These are phyloP conservation scores for Mucor plumbeus DNA, from an alignment of 371 early-diverging fungal species.

Conservation along the genomic window DNA sequence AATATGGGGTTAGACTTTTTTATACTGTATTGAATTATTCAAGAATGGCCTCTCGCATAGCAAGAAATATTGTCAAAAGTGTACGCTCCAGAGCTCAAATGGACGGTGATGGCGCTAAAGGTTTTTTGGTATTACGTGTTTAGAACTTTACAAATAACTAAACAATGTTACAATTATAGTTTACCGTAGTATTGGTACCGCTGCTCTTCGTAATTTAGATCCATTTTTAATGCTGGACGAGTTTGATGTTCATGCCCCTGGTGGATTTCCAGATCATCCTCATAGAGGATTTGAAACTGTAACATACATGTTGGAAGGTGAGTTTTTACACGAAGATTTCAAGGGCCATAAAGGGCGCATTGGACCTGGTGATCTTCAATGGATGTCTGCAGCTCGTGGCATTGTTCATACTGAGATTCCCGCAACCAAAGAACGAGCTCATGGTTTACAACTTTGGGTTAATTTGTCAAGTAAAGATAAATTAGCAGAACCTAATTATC, in stretches of 20 bases:
- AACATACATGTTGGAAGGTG: conserved; percentile 77
- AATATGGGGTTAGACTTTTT: not conserved
- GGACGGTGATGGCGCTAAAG: conserved; percentile 26
- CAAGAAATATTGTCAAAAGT: conserved; percentile 21
- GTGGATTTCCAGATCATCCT: conserved; percentile 68
- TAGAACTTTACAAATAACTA: not conserved
- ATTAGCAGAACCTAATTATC: conserved; percentile 75
- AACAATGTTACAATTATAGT: conserved; percentile 38
- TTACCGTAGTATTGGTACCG: conserved; percentile 74
- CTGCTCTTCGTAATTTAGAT: conserved; percentile 72
- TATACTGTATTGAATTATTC: no score
- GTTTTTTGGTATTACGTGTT: not conserved
- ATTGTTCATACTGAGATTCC: conserved; percentile 85
- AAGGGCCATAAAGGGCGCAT: conserved; percentile 76
- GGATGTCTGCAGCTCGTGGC: conserved; percentile 81
- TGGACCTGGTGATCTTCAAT: conserved; percentile 75
- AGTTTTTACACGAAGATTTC: conserved; percentile 81
- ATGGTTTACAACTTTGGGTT: conserved; percentile 86
- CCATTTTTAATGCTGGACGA: conserved; percentile 89
- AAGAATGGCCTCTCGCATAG: conserved; percentile 27
- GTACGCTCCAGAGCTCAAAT: conserved; percentile 23
- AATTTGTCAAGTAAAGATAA: conserved; percentile 83
- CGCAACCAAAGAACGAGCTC: conserved; percentile 36
- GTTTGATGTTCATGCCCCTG: conserved; percentile 59
- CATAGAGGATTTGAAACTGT: conserved; percentile 67